Percentiles rank a stretch among this genome's conserved stretches.
These are phyloP conservation scores for Mucuna pruriens DNA, from an alignment of 306 rosid genomes.

Conservation along the genomic window DNA sequence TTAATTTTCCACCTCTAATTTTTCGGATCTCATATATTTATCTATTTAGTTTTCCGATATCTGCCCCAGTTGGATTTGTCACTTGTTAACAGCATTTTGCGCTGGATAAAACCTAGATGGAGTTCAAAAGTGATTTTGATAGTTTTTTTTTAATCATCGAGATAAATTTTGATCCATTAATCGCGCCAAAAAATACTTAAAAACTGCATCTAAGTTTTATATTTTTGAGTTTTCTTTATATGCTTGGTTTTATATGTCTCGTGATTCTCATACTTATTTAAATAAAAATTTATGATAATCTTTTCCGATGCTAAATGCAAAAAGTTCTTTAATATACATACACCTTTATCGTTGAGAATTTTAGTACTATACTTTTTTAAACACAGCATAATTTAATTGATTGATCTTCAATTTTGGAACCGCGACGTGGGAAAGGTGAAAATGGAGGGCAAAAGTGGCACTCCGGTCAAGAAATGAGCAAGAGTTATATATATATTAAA, in stretches of 20 bases:
- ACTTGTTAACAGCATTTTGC: background rate
- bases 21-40: slow-evolving; percentile 30
- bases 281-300: slow-evolving; percentile 3
- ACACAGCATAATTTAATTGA: background rate
- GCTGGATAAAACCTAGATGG: too few relatives aligned
- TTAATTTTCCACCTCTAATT: background rate
- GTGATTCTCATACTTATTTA: slow-evolving; percentile 21
- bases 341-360: background rate
- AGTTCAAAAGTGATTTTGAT: too few relatives aligned
- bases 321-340: background rate
- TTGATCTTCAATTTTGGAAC: slow-evolving; percentile 11
- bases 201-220: background rate
- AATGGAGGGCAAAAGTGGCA: background rate
- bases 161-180: too few relatives aligned
- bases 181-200: too few relatives aligned
- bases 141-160: too few relatives aligned
- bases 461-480: background rate
- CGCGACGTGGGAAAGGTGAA: background rate
- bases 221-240: background rate
- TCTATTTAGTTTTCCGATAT: background rate
- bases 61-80: slow-evolving; percentile 10
- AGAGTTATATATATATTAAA: background rate
- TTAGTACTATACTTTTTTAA: background rate
- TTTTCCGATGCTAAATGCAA: slow-evolving; percentile 18
- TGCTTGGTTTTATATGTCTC: slow-evolving; percentile 17